phyloP scores from a whole-genome alignment of 2,329 filamentous ascomycete genomes.

The Talaromyces atroroseus region DNA sequence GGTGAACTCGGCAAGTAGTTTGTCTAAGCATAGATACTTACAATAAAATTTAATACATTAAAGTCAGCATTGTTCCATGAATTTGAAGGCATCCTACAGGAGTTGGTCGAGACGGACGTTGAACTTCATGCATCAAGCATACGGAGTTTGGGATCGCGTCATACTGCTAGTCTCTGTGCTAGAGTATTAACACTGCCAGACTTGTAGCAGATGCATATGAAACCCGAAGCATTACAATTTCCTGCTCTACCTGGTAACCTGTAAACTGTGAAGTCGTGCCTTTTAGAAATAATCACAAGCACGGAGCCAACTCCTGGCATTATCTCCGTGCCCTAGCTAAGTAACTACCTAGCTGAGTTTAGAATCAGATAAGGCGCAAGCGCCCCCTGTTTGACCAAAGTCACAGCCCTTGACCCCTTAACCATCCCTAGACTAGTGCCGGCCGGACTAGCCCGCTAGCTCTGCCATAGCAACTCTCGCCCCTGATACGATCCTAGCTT shows the following conservation, averaged over 20 bases:
- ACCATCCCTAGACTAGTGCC: conserved; percentile 1
- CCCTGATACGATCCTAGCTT: neutral
- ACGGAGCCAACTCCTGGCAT: neutral
- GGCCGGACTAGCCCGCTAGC: too few species aligned
- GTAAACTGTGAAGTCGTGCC: too few species aligned
- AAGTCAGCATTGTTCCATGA: neutral
- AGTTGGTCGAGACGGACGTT: too few species aligned
- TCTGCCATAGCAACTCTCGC: neutral
- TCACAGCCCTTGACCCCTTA: neutral
- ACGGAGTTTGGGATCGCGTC: too few species aligned
- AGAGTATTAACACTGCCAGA: neutral
- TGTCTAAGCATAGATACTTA: neutral
- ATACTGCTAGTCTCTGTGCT: too few species aligned
- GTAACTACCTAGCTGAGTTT: neutral
- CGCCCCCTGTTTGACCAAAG: neutral
- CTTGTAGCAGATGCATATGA: neutral
- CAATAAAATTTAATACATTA: neutral
- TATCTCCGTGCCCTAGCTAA: neutral
- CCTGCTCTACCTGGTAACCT: neutral
- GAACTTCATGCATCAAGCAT: neutral
- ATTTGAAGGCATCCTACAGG: neutral
- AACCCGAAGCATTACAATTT: neutral
- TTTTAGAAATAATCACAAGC: too few species aligned
- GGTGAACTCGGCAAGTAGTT: conserved; percentile 67
- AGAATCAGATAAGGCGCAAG: neutral